Base-by-base conservation (phyloP, 2,329 filamentous ascomycete genomes). In the Fusarium mangiferae region DNA sequence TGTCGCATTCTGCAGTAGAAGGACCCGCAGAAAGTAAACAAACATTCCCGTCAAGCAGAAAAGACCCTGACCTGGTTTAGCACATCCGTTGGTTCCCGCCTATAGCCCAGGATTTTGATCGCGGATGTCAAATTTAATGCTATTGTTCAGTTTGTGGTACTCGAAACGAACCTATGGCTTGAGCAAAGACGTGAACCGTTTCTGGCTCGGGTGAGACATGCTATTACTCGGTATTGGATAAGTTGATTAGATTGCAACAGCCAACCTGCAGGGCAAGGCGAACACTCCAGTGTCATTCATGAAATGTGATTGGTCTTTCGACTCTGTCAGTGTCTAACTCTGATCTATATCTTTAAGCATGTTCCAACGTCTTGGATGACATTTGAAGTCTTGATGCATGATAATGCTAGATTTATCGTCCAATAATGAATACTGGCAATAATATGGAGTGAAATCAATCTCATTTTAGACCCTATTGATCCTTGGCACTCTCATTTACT, bases 21-120 rank as follows among this genome's bases (percentile, higher is more conserved):
- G 4, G 18, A 24, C 39, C 30, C 51, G 44, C 20, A 7, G n/a
- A 69, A 58, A 69, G 66, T 65, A 69, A 65, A 52, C 30, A 65
- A 70, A 58, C 7, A 66, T 36, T 39, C 14, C 6, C 20, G 14
- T 38, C 17, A 17, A 30, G 2, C 18, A 28, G 13, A 35, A 2
- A 30, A 22, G 58, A 70, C 66, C 67, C 58, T 70, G 67, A 35
- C 66, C 67, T 46, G 36, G 66, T n/a, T n/a, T 70, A 65, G 67
- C 26, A 36, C 24, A 55, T 18, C 66, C 66, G 41, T 36, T 46
- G 39, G 67, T 46, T 70, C 58, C 67, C 66, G 65, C 20, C 33
- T 22, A 3, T 41, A 41, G 35, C 45, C 26, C 30, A 35, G 6
- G 66, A 18, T 68, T 39, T 65, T 57, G 30, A 11, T 28, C n/a